Percentiles rank a stretch among this genome's conserved stretches.
These are phyloP conservation scores for Podila clonocystis DNA, from an alignment of 192 early-diverging fungal genomes.

Conservation along the genomic window DNA sequence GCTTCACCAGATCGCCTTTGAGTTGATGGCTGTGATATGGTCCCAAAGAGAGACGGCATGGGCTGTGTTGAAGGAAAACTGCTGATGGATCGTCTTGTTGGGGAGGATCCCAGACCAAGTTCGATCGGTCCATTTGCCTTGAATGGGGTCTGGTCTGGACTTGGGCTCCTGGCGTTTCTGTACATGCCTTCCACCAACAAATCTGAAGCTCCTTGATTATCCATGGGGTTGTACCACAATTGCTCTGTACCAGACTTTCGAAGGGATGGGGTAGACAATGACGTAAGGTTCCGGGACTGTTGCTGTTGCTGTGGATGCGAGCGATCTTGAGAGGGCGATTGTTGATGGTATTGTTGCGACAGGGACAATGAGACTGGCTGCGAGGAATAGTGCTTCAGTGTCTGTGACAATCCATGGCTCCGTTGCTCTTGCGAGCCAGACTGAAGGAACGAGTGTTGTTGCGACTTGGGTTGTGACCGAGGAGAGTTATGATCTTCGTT, in stretches of 20 bases:
- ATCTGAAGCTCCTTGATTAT: not conserved
- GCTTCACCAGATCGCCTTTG: not conserved
- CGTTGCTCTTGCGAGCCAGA: constrained; percentile 2
- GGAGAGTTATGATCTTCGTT: not conserved
- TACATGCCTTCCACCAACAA: not conserved
- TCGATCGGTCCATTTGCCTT: not conserved
- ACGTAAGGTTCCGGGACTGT: not conserved
- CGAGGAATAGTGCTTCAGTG: constrained; percentile 8
- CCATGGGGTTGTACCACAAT: not conserved
- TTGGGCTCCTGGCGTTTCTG: not conserved
- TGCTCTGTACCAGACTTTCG: not conserved
- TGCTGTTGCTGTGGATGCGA: not conserved
- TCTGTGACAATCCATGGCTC: not conserved
- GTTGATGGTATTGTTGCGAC: constrained; percentile 7
- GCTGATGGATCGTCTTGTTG: not conserved
- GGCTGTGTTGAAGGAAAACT: not conserved
- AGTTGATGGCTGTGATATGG: not conserved
- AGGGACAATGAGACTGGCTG: constrained; percentile 3
- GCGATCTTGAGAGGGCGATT: not conserved
- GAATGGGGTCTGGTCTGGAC: not conserved
- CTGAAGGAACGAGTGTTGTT: constrained; percentile 24
- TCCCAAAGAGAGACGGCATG: not conserved
- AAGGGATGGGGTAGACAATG: constrained; percentile 3
- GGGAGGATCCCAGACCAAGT: not conserved
- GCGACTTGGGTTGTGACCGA: constrained; percentile 7